A percentile compares a stretch with the other conserved stretches of the same genome.
phyloP scores from a whole-genome alignment of 2,329 filamentous ascomycete genomes.

The Colletotrichum sp. region DNA sequence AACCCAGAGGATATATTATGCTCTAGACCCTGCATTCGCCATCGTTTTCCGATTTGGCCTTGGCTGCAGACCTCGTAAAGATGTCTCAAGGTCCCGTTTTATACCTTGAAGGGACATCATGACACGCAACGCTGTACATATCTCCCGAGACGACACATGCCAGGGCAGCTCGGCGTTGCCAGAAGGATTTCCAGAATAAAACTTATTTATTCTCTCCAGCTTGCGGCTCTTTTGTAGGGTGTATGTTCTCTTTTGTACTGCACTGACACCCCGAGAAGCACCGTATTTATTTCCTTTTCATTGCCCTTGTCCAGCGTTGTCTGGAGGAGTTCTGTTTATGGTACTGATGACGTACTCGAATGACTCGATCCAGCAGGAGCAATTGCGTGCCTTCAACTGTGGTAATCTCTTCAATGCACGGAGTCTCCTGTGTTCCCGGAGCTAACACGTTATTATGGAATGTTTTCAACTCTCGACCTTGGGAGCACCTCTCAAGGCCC shows the following conservation, averaged over 20 bases:
- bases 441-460: neutral
- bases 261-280: neutral
- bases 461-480: too few species aligned
- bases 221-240: neutral
- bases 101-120: fast-evolving
- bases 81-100: neutral
- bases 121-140: neutral
- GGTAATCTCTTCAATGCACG: fast-evolving
- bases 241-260: fast-evolving
- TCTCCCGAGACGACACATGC: fast-evolving
- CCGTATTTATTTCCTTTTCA: too few species aligned
- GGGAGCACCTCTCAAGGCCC: neutral
- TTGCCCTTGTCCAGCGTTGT: too few species aligned
- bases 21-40: too few species aligned
- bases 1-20: too few species aligned
- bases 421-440: neutral
- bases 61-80: neutral
- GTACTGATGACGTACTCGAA: too few species aligned
- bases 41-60: neutral
- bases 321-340: too few species aligned
- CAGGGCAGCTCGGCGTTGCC: neutral
- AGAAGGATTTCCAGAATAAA: neutral
- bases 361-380: too few species aligned
- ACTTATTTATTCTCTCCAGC: fast-evolving
- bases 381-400: fast-evolving